Evolutionary conservation across 169 alveolate genomes (phyloP), one percentile per base, ranked within the genome.

Genomic region (Neospora caninum): DNA sequence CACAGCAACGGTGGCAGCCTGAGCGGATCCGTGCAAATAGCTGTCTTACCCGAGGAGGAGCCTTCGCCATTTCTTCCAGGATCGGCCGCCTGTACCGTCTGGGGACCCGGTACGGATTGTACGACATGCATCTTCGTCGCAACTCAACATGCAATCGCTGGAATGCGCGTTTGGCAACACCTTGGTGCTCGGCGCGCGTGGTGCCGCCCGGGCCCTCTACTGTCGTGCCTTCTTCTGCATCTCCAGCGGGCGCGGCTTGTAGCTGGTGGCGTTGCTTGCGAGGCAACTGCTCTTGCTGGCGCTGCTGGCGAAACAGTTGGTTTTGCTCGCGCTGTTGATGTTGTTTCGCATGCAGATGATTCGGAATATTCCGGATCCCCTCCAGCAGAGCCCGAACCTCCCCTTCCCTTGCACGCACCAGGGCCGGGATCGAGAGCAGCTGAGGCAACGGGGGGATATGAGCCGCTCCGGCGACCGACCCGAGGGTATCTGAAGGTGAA

Each of bases 91-190:
- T 88, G 64, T 98, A 96, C 64, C 97, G 88, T 42, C 96, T 83
- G 16, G 99, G 99, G 10, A 98, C 98, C 78, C 99, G 92, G 92
- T 98, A 98, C 39, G 99, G 98, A 91, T 98, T 98, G 96, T 98
- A 99, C 29, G 99, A 98, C 99, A 98, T 98, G 64, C 99, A 99
- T 70, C 99, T 95, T 88, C 99, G 95, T 88, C 99, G 95, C 95
- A 98, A 93, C 78, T 96, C 98, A 78, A 97, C 96, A 34, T 98
- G 99, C 7, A 98, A 95, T 91, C 97, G 91, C 95, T 98, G 98
- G 93, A 98, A 98, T 49, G 97, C 96, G 84, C 98, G 94, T 80
- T 97, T 96, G n/a, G 89, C 89, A 9, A 42, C 89, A 1, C 86
- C 86, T 16, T 78, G 86, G 22, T 78, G 86, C n/a, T 64, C 73